Evolutionary conservation across 75 land plant genomes (phyloP), one percentile per base, ranked within the genome.

Genomic region (Sequoiadendron giganteum): DNA sequence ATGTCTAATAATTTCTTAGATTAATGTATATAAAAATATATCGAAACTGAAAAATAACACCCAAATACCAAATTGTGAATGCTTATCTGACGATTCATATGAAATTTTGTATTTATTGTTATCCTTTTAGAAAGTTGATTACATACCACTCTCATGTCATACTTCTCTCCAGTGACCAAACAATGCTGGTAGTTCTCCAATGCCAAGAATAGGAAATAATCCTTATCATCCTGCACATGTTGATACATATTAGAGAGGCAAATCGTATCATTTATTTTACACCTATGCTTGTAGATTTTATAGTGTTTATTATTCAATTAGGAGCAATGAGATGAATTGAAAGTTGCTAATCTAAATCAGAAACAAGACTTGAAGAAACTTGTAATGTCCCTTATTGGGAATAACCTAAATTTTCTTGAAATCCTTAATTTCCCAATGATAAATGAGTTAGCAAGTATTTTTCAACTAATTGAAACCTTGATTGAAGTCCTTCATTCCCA

Each of bases 141-240:
- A 47, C 52, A 58, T 94, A 98, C 99, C 99, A 96, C 99, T 91
- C 93, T 90, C 14, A 98, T 86, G 85, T 98, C 97, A 92, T 98
- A 98, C 88, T 97, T 98, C 61, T 96, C 95, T 84, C 97, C 96
- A 39, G 92, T 87, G 21, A 94, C 87, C 88, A 98, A 91, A 85
- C 97, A 98, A 36, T 87, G 91, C 30, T 93, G 92, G 87, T 98
- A 98, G 85, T 95, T 95, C 80, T 96, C 93, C 92, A 98, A 87
- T 56, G 99, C 93, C 36, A 94, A 81, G 38, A 82, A 87, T 30
- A 98, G 90, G 86, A 98, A 97, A 49, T 90, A 90, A 86, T 95
- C 97, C 84, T 93, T 91, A 87, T 98, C 99, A 93, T 93, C 95
- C 99, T 98, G 90, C 81, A 87, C 54, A 86, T 40, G 76, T 36